Evolutionary conservation across 2,329 filamentous ascomycete genomes (phyloP).

Genomic region (Penicillium oxalicum): DNA sequence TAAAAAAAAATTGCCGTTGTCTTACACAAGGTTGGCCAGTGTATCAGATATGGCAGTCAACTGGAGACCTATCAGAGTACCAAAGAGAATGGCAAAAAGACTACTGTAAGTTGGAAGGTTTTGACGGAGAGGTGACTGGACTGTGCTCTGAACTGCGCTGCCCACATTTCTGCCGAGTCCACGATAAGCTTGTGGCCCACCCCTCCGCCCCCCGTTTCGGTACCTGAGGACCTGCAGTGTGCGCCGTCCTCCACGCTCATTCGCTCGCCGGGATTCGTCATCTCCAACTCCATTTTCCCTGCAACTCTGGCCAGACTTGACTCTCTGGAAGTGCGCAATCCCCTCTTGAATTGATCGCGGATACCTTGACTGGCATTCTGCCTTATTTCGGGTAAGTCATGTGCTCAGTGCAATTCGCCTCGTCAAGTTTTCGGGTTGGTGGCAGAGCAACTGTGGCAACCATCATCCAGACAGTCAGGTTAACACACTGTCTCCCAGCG

Average conservation of each 20-base stretch:
- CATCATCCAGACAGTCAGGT: not conserved
- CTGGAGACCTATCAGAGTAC: no score
- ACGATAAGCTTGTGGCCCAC: not conserved
- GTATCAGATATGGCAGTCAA: no score
- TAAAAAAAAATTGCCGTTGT: no score
- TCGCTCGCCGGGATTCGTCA: slow-evolving; percentile 29
- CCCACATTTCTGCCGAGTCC: not conserved
- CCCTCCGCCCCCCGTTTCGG: not conserved
- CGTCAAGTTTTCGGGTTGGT: no score
- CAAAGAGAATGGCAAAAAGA: no score
- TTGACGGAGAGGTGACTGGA: no score
- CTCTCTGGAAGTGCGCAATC: not conserved
- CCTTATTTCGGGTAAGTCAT: slow-evolving; percentile 1
- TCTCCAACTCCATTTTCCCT: slow-evolving; percentile 12
- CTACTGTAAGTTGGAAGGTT: no score
- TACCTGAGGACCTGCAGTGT: slow-evolving; percentile 9
- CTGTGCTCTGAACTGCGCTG: no score
- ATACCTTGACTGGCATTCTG: slow-evolving; percentile 1
- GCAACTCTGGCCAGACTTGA: not conserved
- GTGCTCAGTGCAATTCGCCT: not conserved
- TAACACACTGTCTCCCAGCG: not conserved
- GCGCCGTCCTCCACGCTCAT: slow-evolving; percentile 21
- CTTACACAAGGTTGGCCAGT: no score
- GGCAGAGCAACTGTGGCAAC: no score
- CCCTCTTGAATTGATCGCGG: not conserved